Conservation (phyloP, 768 basidiomycete species). For the Suillus spraguei region DNA sequence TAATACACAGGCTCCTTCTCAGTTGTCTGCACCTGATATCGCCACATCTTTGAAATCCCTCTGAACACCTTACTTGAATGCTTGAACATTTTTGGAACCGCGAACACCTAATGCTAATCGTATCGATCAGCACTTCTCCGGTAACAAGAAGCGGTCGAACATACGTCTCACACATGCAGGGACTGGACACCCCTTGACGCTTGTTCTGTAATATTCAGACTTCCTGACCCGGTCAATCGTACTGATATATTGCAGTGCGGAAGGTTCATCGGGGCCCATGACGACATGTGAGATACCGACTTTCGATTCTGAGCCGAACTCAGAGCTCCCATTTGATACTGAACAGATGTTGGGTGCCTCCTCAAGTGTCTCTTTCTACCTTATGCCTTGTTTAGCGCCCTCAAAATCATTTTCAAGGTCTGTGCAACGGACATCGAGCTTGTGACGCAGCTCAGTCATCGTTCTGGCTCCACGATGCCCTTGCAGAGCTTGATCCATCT, state of each 20-base stretch:
- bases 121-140: conserved; percentile 63
- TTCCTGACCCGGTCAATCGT: conserved; percentile 9
- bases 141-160: no score
- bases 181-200: conserved; percentile 72
- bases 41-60: conserved; percentile 71
- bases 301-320: conserved; percentile 78
- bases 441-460: conserved; percentile 47
- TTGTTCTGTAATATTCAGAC: conserved; percentile 66
- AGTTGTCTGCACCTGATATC: conserved; percentile 16
- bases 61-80: conserved; percentile 87
- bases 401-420: conserved; percentile 88
- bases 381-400: conserved; percentile 45
- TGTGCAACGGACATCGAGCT: conserved; percentile 14
- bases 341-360: conserved; percentile 51
- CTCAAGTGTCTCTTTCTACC: conserved; percentile 2
- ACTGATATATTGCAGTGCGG: conserved; percentile 50
- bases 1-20: conserved; percentile 28
- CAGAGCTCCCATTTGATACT: conserved; percentile 74
- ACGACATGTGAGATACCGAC: conserved; percentile 88
- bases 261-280: conserved; percentile 79
- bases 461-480: conserved; percentile 91
- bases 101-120: conserved; percentile 35
- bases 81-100: conserved; percentile 92
- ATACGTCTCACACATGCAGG: no score
- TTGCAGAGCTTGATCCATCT: conserved; percentile 90